Evolutionary conservation across 202 grass and related monocot genomes (phyloP).

Genomic region (Zoysia matrella): DNA sequence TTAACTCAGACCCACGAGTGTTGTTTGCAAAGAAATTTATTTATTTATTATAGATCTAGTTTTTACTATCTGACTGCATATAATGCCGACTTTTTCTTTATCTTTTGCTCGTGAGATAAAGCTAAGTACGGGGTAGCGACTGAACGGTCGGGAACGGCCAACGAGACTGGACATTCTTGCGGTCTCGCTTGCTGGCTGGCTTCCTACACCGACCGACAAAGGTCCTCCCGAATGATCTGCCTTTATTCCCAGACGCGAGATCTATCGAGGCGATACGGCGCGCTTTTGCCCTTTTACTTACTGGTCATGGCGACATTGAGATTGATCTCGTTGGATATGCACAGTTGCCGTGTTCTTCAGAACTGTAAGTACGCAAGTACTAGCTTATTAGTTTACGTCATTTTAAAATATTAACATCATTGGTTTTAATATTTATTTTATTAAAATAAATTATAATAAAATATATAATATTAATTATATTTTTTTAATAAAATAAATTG

Average conservation of each 20-base stretch:
- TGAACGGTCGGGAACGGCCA: slow-evolving; percentile 12
- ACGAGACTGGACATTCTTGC: slow-evolving; percentile 11
- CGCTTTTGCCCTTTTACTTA: not conserved
- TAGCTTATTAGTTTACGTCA: not conserved
- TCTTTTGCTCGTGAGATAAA: not conserved
- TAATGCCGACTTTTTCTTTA: too few relatives aligned
- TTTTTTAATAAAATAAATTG: too few relatives aligned
- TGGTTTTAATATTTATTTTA: too few relatives aligned
- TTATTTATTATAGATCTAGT: too few relatives aligned
- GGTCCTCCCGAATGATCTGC: slow-evolving; percentile 29
- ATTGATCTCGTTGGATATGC: not conserved
- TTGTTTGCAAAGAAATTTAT: too few relatives aligned
- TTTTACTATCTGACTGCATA: too few relatives aligned
- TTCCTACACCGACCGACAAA: slow-evolving; percentile 40
- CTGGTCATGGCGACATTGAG: not conserved
- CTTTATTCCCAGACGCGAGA: slow-evolving; percentile 36
- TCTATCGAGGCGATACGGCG: not conserved
- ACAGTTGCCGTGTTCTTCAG: not conserved
- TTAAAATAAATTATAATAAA: too few relatives aligned
- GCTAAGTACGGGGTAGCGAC: not conserved
- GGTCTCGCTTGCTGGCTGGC: slow-evolving; percentile 18
- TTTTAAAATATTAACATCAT: not conserved
- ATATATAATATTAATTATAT: too few relatives aligned
- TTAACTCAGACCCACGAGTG: too few relatives aligned
- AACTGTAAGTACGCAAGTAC: not conserved